These are phyloP conservation scores for Aeschynomene evenia DNA, from an alignment of 306 rosid species.

Conservation along the genomic window DNA sequence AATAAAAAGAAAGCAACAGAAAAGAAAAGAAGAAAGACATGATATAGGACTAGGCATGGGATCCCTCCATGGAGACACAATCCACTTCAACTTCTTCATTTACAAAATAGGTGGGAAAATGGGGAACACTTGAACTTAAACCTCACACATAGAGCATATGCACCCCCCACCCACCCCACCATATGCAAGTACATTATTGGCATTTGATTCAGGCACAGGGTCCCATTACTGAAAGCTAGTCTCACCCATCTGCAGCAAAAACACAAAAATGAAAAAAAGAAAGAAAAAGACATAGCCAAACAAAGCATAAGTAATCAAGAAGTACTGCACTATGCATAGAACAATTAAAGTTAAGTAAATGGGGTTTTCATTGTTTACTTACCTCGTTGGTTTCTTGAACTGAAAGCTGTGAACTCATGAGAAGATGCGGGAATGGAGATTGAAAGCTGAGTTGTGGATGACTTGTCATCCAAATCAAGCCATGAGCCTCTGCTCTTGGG, in stretches of 20 bases:
- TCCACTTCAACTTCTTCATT: slow-evolving; percentile 28
- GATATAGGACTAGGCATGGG: slow-evolving; percentile 35
- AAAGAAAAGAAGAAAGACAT: not conserved
- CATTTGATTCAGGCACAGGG: slow-evolving; percentile 37
- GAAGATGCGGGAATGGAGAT: slow-evolving; percentile 79
- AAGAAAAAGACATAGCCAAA: not conserved
- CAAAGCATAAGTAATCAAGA: too few relatives aligned
- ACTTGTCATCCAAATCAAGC: slow-evolving; percentile 82
- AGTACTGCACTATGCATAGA: not conserved
- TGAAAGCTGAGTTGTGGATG: slow-evolving; percentile 85
- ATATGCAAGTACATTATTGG: slow-evolving; percentile 44
- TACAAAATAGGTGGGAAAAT: not conserved
- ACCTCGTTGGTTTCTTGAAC: slow-evolving; percentile 53
- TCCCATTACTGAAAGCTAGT: too few relatives aligned
- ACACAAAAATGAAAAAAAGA: not conserved
- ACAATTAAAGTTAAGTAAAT: not conserved
- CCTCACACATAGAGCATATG: slow-evolving; percentile 38
- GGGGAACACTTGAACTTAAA: slow-evolving; percentile 17
- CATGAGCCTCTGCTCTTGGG: slow-evolving; percentile 63
- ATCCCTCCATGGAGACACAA: slow-evolving; percentile 57
- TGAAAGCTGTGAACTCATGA: slow-evolving; percentile 66
- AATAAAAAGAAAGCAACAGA: slow-evolving; percentile 22
- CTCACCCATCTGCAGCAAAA: slow-evolving; percentile 47
- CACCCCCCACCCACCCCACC: slow-evolving; percentile 38
- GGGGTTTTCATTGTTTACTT: not conserved